phyloP scores from a whole-genome alignment of 805 yeast species.

The Dipodascopsis tothii region DNA sequence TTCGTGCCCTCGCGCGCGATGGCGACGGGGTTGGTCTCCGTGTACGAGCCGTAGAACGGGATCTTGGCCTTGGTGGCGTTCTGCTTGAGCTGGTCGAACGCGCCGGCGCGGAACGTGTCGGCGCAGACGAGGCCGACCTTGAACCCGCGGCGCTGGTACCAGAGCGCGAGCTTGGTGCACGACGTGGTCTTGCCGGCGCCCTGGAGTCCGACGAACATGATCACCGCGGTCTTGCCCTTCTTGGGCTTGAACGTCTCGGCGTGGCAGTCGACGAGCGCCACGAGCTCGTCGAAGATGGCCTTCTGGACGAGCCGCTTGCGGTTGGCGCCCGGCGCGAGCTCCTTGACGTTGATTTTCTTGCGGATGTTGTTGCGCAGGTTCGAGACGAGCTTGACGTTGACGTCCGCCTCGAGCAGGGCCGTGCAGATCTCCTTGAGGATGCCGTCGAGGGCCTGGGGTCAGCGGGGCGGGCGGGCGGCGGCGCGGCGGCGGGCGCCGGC shows the following conservation, averaged over 20 bases:
- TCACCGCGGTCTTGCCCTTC: conserved; percentile 68
- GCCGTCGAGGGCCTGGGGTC: conserved; percentile 47
- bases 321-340: conserved; percentile 51
- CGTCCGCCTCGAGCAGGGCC: conserved; percentile 90
- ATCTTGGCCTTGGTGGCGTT: conserved; percentile 92
- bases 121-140: conserved; percentile 97
- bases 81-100: conserved; percentile 95
- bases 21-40: conserved; percentile 90
- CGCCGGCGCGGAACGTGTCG: conserved; percentile 99
- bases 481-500: not conserved
- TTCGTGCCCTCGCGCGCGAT: conserved; percentile 89
- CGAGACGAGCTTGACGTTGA: conserved; percentile 76
- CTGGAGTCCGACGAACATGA: conserved; percentile 97
- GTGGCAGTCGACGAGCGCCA: conserved; percentile 69
- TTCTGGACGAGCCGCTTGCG: conserved; percentile 79
- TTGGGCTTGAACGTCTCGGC: conserved; percentile 67
- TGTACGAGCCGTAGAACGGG: conserved; percentile 90
- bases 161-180: conserved; percentile 92
- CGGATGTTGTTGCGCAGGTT: conserved; percentile 66
- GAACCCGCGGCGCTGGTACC: conserved; percentile 85
- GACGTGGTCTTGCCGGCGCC: conserved; percentile 99
- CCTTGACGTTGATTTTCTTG: conserved; percentile 45
- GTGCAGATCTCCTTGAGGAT: conserved; percentile 84
- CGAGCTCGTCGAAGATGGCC: conserved; percentile 87
- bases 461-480: no score